Evolutionary conservation across 768 basidiomycete species (phyloP).

Genomic region (Pisolithus microcarpus): DNA sequence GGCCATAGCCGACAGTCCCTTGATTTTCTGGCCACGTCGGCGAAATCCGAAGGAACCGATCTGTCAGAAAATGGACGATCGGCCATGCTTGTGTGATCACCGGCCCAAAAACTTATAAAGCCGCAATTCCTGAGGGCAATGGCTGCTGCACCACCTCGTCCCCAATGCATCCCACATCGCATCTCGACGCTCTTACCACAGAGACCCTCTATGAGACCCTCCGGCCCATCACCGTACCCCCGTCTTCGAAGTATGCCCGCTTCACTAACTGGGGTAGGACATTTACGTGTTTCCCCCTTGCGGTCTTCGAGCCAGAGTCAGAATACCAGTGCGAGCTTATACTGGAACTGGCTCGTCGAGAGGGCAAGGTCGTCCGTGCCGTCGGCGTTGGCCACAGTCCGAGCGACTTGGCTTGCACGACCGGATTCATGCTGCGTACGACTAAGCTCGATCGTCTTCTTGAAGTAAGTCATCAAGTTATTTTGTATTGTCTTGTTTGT

Average conservation of each 20-base stretch:
- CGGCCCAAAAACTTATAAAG: constrained; percentile 24
- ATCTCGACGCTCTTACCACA: constrained; percentile 36
- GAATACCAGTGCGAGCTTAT: constrained; percentile 65
- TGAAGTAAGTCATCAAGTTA: constrained; percentile 50
- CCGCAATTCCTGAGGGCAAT: constrained; percentile 7
- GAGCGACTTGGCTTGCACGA: constrained; percentile 87
- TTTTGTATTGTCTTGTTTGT: constrained; percentile 11
- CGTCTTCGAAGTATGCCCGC: constrained; percentile 29
- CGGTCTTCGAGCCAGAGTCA: constrained; percentile 69
- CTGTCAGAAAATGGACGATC: constrained; percentile 17
- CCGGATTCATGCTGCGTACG: constrained; percentile 78
- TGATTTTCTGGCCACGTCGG: constrained; percentile 1
- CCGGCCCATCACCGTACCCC: constrained; percentile 46
- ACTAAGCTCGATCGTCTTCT: constrained; percentile 64
- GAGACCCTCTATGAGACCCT: constrained; percentile 47
- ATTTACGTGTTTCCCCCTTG: constrained; percentile 60
- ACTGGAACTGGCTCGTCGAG: constrained; percentile 72
- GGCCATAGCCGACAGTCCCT: constrained; percentile 9
- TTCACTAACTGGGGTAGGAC: constrained; percentile 89
- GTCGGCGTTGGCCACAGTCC: constrained; percentile 92
- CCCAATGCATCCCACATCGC: constrained; percentile 30
- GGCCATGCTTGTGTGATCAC: constrained; percentile 14
- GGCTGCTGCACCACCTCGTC: constrained; percentile 31
- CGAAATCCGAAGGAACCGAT: constrained; percentile 7
- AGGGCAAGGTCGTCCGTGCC: constrained; percentile 66